Evolutionary conservation across 2,329 filamentous ascomycete genomes (phyloP).

Genomic region (Pyrenochaeta sp.): DNA sequence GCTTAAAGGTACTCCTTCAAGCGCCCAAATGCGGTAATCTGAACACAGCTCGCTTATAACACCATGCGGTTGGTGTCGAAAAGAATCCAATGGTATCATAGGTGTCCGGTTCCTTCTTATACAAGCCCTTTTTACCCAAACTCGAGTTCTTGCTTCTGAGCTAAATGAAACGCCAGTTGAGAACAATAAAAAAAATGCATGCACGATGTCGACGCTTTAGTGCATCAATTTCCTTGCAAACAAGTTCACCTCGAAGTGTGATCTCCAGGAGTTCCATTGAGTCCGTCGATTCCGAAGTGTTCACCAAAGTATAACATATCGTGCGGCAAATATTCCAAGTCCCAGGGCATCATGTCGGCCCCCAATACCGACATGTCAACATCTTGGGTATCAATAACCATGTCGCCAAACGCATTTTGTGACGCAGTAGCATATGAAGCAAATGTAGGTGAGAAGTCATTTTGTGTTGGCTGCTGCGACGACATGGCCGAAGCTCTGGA

Average conservation of each 20-base stretch:
- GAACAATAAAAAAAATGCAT: background rate
- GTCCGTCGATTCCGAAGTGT: slow-evolving; percentile 7
- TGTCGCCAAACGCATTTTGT: slow-evolving; percentile 53
- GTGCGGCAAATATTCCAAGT: slow-evolving; percentile 72
- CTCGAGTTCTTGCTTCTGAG: too few species aligned
- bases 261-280: slow-evolving; percentile 1
- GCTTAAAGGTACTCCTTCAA: too few species aligned
- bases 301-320: slow-evolving; percentile 63
- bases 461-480: slow-evolving; percentile 20
- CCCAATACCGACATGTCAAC: slow-evolving; percentile 75
- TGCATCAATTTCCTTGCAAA: too few species aligned
- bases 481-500: slow-evolving; percentile 26
- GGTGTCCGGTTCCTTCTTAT: background rate
- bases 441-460: slow-evolving; percentile 36
- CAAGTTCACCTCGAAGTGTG: background rate
- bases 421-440: slow-evolving; percentile 32
- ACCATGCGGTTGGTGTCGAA: too few species aligned
- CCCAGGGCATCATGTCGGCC: slow-evolving; percentile 75
- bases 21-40: too few species aligned
- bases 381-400: slow-evolving; percentile 79
- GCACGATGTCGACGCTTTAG: too few species aligned
- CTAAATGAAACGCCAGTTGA: too few species aligned
- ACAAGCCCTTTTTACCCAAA: background rate
- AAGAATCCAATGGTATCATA: slow-evolving; percentile 1
- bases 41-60: too few species aligned